Evolutionary conservation across 2,329 filamentous ascomycete species (phyloP).

Genomic region (Teratosphaeria pseudoeucalypti): DNA sequence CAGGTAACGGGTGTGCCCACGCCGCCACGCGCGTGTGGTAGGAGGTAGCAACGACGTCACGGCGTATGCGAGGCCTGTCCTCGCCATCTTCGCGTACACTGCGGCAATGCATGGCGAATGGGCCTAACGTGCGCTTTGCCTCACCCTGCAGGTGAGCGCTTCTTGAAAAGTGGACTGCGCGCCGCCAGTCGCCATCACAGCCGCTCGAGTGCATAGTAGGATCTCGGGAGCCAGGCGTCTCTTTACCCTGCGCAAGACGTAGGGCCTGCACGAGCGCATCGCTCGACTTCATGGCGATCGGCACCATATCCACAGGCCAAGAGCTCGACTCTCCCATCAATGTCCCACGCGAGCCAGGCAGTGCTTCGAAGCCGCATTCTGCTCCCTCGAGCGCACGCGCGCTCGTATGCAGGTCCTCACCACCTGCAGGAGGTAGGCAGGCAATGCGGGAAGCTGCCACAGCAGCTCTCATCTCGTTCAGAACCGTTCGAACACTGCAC

Average conservation of each 20-base stretch:
- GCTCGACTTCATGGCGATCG: neutral
- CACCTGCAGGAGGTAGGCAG: neutral
- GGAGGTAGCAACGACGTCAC: neutral
- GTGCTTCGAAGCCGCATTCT: neutral
- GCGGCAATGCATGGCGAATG: neutral
- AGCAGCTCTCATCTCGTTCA: neutral
- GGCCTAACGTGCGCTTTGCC: neutral
- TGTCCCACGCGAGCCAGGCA: neutral
- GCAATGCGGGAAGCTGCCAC: neutral
- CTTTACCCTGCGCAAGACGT: neutral
- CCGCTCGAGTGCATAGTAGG: neutral
- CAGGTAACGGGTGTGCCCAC: neutral
- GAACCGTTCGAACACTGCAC: neutral
- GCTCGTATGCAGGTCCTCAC: neutral
- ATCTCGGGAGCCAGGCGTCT: neutral
- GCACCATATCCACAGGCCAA: neutral
- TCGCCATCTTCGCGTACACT: neutral
- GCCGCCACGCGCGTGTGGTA: neutral
- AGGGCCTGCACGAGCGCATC: neutral
- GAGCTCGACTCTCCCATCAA: neutral
- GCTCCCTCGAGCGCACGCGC: neutral
- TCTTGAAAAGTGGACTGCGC: neutral
- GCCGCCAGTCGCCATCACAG: neutral
- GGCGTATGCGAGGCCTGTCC: neutral
- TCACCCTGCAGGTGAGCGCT: neutral